Percentiles rank a stretch among this genome's conserved stretches.
Conservation (phyloP, 176 grass and related monocot species). For the Dendrocalamus sinicus region DNA sequence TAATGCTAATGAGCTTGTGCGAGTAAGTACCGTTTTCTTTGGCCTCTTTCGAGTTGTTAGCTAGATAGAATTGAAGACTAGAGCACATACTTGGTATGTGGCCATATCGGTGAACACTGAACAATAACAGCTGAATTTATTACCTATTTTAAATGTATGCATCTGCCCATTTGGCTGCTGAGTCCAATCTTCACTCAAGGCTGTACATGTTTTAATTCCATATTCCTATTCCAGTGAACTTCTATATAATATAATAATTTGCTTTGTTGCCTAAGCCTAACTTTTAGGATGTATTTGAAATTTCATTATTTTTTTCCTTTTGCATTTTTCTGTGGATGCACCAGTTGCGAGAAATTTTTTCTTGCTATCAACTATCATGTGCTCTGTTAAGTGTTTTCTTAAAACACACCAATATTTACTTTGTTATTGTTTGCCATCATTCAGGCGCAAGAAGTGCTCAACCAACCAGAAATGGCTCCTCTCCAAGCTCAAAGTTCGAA, state of each 20-base stretch:
- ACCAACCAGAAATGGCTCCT: slow-evolving; percentile 34
- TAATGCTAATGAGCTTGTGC: slow-evolving; percentile 53
- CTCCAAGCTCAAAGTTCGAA: slow-evolving; percentile 38
- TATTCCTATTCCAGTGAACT: background rate
- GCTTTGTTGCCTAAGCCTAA: background rate
- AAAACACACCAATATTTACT: slow-evolving; percentile 34
- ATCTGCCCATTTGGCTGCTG: too few relatives aligned
- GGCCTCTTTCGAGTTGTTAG: slow-evolving; percentile 17
- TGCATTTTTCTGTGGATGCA: background rate
- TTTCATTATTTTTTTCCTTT: background rate
- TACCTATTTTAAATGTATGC: too few relatives aligned
- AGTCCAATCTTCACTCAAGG: too few relatives aligned
- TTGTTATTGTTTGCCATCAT: slow-evolving; percentile 13
- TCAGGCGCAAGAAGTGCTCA: slow-evolving; percentile 36
- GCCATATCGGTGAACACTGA: background rate
- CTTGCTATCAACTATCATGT: background rate
- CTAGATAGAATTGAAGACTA: slow-evolving; percentile 10
- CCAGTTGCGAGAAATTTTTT: background rate
- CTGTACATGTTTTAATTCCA: background rate
- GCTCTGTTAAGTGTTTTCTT: slow-evolving; percentile 10
- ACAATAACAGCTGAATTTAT: background rate
- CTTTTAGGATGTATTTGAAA: background rate
- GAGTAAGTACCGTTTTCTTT: slow-evolving; percentile 50
- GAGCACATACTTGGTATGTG: background rate
- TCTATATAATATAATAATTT: background rate